Conservation (phyloP, 202 grass and related monocot genomes). For the Bolboschoenoplectus hybrid region DNA sequence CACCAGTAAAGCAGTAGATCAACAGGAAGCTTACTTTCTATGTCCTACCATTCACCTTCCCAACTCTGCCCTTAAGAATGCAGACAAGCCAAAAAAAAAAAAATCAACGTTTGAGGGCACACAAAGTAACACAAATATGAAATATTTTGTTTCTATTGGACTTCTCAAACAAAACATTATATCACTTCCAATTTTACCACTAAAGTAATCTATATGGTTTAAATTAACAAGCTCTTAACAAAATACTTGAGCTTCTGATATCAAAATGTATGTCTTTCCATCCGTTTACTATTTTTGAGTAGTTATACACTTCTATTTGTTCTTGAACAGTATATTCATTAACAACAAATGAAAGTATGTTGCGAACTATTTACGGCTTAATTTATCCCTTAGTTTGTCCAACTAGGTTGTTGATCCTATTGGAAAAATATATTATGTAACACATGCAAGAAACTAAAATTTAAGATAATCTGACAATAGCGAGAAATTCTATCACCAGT, state of each 20-base stretch:
- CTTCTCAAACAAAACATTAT: conserved; percentile 1
- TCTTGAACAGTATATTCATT: neutral
- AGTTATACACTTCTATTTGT: neutral
- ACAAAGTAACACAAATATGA: neutral
- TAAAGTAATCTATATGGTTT: neutral
- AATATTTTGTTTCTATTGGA: neutral
- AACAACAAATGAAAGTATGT: neutral
- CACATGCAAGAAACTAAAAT: neutral
- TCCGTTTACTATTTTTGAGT: neutral
- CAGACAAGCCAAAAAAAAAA: neutral
- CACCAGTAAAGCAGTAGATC: conserved; percentile 10
- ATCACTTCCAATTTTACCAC: neutral
- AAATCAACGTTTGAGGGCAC: neutral
- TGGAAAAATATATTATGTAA: conserved; percentile 10
- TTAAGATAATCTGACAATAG: neutral
- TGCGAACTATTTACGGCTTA: neutral
- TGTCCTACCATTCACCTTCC: neutral
- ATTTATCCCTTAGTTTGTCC: neutral
- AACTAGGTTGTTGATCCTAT: neutral
- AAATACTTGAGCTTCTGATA: conserved; percentile 13
- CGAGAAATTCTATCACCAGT: neutral
- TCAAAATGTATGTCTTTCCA: neutral
- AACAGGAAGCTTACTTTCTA: neutral
- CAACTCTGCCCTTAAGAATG: neutral
- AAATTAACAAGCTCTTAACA: neutral